Percentiles rank a stretch among this genome's conserved stretches.
Evolutionary conservation across 2,329 filamentous ascomycete genomes (phyloP).

Genomic region (Phoma sp.): DNA sequence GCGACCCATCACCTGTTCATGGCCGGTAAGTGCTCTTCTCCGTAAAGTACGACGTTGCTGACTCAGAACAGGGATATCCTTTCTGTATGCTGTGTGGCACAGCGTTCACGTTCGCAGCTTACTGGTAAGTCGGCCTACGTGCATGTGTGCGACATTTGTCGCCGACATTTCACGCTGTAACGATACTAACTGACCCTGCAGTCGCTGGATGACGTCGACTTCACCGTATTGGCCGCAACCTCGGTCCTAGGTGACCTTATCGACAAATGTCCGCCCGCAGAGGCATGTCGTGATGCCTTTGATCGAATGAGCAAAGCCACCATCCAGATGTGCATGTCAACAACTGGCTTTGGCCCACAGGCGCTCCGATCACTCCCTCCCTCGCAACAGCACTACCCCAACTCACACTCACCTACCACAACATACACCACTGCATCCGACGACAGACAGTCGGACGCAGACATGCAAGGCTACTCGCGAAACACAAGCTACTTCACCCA

Average conservation of each 20-base stretch:
- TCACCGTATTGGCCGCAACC: slow-evolving; percentile 90
- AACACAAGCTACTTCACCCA: slow-evolving; percentile 29
- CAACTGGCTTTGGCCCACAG: slow-evolving; percentile 75
- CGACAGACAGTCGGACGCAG: slow-evolving; percentile 35
- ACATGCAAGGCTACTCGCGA: slow-evolving; percentile 39
- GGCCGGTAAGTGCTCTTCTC: slow-evolving; percentile 69
- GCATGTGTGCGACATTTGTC: slow-evolving; percentile 20
- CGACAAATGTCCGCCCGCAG: slow-evolving; percentile 92
- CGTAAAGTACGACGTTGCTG: slow-evolving; percentile 17
- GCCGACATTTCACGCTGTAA: slow-evolving; percentile 1
- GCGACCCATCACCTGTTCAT: slow-evolving; percentile 97
- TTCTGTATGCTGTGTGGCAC: slow-evolving; percentile 97
- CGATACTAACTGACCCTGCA: slow-evolving; percentile 37
- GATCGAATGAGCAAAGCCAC: slow-evolving; percentile 95
- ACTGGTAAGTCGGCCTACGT: slow-evolving; percentile 66
- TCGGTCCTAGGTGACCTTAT: slow-evolving; percentile 92
- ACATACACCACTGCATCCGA: slow-evolving; percentile 38
- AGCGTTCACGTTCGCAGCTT: slow-evolving; percentile 86
- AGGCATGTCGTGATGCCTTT: slow-evolving; percentile 93
- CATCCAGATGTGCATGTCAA: slow-evolving; percentile 91
- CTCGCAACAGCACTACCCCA: slow-evolving; percentile 25
- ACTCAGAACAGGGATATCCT: slow-evolving; percentile 71
- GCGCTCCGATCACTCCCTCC: slow-evolving; percentile 37
- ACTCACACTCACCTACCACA: slow-evolving; percentile 33
- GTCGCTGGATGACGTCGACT: slow-evolving; percentile 96